Base-by-base conservation (phyloP, 768 basidiomycete species). In the Boletus subparvulus region DNA sequence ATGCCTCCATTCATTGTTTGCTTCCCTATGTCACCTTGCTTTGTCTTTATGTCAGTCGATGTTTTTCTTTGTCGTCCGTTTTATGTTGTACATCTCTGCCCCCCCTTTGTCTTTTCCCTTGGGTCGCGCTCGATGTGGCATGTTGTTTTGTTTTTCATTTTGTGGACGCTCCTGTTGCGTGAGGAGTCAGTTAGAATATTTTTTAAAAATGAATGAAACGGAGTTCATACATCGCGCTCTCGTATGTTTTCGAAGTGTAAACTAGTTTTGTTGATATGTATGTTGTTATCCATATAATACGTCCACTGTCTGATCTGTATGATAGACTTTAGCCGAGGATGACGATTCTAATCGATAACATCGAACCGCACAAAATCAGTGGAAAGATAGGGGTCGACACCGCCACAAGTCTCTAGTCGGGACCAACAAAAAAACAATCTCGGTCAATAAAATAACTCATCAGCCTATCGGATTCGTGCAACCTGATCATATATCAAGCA, bases 131-230 rank as follows among this genome's bases (percentile, higher is more conserved):
- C 28, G 57, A 58, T 47, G 47, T 50, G 41, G 52, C 48, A 41
- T 60, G 52, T 57, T 56, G 35, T 53, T 54, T 48, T 51, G 17
- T 37, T 37, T 49, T 32, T 44, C 14, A 6, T 50, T 54, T 61
- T 55, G 56, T 57, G 65, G 61, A 58, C 50, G 44, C 52, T 55
- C 61, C 58, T 55, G 52, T 58, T 62, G 67, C 58, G 68, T 65
- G 68, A 60, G 67, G 68, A 53, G 68, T 65, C 55, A 19, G 52
- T 33, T 55, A 66, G 49, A 55, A 56, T 47, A 62, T 32, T 14
- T 6, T 14, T 35, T 6, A 4, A 8, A n/a, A 40, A n/a, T 17
- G 17, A 40, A 40, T 40, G 17, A 40, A n/a, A n/a, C 17, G 16
- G 9, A 17, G 37, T 4, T 40, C 14, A 37, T 37, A 16, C 32